phyloP scores from a whole-genome alignment of 1,139 yeast genomes.

The Hemisphaericaspora xylofermentans region DNA sequence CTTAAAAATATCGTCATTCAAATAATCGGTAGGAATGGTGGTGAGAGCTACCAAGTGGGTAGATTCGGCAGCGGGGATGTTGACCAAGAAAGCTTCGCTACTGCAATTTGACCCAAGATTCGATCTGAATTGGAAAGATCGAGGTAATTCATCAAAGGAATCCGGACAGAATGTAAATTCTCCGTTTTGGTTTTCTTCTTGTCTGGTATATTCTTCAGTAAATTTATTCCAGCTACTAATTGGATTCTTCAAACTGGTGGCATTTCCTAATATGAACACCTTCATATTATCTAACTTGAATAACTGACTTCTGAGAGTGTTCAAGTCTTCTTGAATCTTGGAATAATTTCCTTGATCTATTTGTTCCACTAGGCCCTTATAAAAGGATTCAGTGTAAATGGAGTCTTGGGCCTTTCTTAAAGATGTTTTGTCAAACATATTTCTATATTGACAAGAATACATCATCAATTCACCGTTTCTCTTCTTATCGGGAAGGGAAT shows the following conservation, averaged over 20 bases:
- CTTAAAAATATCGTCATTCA: slow-evolving; percentile 66
- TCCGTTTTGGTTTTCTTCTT: slow-evolving; percentile 4
- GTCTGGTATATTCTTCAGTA: slow-evolving; percentile 20
- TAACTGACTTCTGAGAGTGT: slow-evolving; percentile 53
- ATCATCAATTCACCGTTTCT: slow-evolving; percentile 77
- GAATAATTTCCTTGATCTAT: slow-evolving; percentile 53
- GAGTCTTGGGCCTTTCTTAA: slow-evolving; percentile 67
- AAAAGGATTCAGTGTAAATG: slow-evolving; percentile 59
- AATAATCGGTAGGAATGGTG: slow-evolving; percentile 62
- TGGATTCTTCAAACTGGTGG: slow-evolving; percentile 49
- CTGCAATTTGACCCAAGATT: slow-evolving; percentile 54
- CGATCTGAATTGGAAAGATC: slow-evolving; percentile 55
- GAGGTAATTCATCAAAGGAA: slow-evolving; percentile 43
- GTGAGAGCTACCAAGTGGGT: slow-evolving; percentile 68
- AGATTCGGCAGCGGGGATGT: slow-evolving; percentile 86
- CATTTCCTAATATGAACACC: slow-evolving; percentile 70
- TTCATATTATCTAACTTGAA: slow-evolving; percentile 64
- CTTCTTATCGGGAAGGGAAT: slow-evolving; percentile 74
- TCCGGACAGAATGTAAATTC: slow-evolving; percentile 13
- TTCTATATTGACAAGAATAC: slow-evolving; percentile 57
- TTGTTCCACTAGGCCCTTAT: slow-evolving; percentile 47
- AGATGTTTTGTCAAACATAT: slow-evolving; percentile 56
- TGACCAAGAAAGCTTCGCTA: slow-evolving; percentile 59
- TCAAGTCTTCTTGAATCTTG: slow-evolving; percentile 52
- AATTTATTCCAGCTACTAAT: slow-evolving; percentile 62